These are phyloP conservation scores for Pythium apleroticum DNA, from an alignment of 352 stramenopile genomes.

Conservation along the genomic window DNA sequence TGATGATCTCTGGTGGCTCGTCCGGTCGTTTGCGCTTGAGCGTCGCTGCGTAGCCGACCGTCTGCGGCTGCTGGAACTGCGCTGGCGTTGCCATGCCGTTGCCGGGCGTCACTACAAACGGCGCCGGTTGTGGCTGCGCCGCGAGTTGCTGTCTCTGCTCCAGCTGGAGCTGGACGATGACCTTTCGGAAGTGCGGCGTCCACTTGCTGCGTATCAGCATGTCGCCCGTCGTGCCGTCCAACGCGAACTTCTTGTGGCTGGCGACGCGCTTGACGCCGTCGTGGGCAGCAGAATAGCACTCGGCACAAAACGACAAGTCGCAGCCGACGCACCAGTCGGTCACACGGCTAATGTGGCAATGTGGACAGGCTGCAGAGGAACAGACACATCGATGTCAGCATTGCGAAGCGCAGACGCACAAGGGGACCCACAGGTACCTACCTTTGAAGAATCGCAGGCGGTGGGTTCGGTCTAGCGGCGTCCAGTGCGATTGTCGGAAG, in stretches of 20 bases:
- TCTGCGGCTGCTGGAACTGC: not conserved
- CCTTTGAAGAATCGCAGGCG: constrained; percentile 18
- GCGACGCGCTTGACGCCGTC: constrained; percentile 31
- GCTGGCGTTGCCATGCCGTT: not conserved
- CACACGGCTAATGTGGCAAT: constrained; percentile 50
- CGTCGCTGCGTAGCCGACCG: not conserved
- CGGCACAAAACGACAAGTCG: constrained; percentile 59
- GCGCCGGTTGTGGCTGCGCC: not conserved
- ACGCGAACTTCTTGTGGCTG: constrained; percentile 39
- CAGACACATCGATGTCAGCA: too few relatives aligned
- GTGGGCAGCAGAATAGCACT: constrained; percentile 56
- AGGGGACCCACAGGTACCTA: not conserved
- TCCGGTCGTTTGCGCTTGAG: constrained; percentile 48
- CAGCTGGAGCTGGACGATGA: constrained; percentile 36
- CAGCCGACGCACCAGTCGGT: constrained; percentile 58
- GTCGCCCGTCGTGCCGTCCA: constrained; percentile 50
- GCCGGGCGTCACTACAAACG: not conserved
- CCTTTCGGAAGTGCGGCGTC: constrained; percentile 39
- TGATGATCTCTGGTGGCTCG: constrained; percentile 44
- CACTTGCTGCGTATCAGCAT: constrained; percentile 44
- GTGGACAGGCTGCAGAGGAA: constrained; percentile 45
- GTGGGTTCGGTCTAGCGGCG: not conserved
- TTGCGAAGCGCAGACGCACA: too few relatives aligned
- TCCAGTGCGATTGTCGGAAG: constrained; percentile 9
- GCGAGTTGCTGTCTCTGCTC: constrained; percentile 3